A percentile compares a stretch with the other conserved stretches of the same genome.
Conservation (phyloP, 2,329 filamentous ascomycete genomes). For the Basipetospora chlamydospora region DNA sequence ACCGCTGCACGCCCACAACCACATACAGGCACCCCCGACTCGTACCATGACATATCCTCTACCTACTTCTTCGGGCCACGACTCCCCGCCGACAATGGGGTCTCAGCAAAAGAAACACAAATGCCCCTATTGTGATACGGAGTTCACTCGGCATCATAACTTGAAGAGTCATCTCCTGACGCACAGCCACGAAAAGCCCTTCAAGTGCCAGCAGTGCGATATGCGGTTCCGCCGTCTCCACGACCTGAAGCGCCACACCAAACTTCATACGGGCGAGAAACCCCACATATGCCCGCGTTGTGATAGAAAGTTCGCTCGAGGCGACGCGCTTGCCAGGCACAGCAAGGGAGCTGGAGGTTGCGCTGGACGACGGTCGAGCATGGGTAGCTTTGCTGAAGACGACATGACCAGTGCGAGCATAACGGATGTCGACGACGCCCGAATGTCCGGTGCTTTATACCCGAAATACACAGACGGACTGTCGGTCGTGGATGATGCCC, state of each 20-base stretch:
- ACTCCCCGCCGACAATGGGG: slow-evolving; percentile 40
- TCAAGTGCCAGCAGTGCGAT: slow-evolving; percentile 83
- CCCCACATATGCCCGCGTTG: slow-evolving; percentile 92
- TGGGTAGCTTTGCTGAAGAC: slow-evolving; percentile 67
- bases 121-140: slow-evolving; percentile 89
- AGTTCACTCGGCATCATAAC: slow-evolving; percentile 95
- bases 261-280: slow-evolving; percentile 91
- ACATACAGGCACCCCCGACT: slow-evolving; percentile 27
- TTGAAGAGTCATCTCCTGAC: slow-evolving; percentile 94
- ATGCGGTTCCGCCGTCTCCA: slow-evolving; percentile 86
- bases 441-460: slow-evolving; percentile 24
- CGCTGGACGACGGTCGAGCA: slow-evolving; percentile 76
- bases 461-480: slow-evolving; percentile 3
- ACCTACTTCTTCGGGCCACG: slow-evolving; percentile 25
- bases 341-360: slow-evolving; percentile 93
- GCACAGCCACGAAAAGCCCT: slow-evolving; percentile 97
- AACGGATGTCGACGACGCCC: slow-evolving; percentile 36
- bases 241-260: slow-evolving; percentile 89
- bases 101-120: slow-evolving; percentile 68
- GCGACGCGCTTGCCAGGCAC: slow-evolving; percentile 85
- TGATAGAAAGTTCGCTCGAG: slow-evolving; percentile 84
- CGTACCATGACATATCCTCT: slow-evolving; percentile 46
- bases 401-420: slow-evolving; percentile 45
- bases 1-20: slow-evolving; percentile 26
- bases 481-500: slow-evolving; percentile 33